Base-by-base conservation (phyloP, 345 rosid species). In the Eucalyptus grandis region DNA sequence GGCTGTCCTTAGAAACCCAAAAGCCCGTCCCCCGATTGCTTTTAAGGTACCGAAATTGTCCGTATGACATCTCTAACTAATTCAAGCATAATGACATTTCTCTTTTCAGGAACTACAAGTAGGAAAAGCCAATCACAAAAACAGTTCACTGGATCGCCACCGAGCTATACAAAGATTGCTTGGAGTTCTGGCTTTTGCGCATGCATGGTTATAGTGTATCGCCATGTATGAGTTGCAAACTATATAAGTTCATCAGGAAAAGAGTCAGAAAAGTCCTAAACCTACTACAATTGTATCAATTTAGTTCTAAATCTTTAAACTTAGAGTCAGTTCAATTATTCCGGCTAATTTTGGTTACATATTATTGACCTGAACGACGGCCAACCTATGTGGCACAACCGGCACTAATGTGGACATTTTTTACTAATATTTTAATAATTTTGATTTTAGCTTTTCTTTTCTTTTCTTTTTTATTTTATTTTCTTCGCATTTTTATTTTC, bases 151-250 rank as follows among this genome's bases (percentile, higher is more conserved):
- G 87, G 47, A 30, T 88, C 12, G 88, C 90, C 27, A 65, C 88
- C 49, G 82, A 93, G 58, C 90, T 96, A 50, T 92, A 93, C 89
- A 94, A 92, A 88, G 95, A 94, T 82, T 92, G 96, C 43, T 87
- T 95, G 58, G 95, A 95, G 60, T 96, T 96, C 91, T 92, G 92
- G 88, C 92, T 95, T 47, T 91, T 95, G 19, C 92, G 97, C 53
- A 89, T 91, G 94, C 90, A 92, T 88, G 98, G 98, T 27, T 91
- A 91, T 34, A 44, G 65, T 11, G 91, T 94, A 88, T 93, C 95
- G 8, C 95, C 98, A 30, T 6, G 97, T 95, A 95, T 8, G 93
- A 15, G 37, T 50, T 89, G 30, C 56, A 34, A 72, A 34, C 14
- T 17, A 34, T 72, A 72, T 17, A 17, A 34, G 26, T 34, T 72